Evolutionary conservation across 441 rosid genomes (phyloP), one percentile per base, ranked within the genome.

Genomic region (Eruca vesicaria): DNA sequence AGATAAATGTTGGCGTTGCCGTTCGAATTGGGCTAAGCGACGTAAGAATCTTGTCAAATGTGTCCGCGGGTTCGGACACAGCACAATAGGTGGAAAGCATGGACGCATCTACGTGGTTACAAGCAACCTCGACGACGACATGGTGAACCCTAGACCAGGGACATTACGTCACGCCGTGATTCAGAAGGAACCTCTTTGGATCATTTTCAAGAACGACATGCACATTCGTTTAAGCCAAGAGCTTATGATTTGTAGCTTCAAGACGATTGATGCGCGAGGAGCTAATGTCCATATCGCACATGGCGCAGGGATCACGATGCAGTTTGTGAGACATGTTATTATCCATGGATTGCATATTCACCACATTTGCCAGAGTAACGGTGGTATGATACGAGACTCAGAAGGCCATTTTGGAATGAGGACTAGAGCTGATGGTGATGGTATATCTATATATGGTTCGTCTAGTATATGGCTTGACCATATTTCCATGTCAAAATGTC

Each of bases 1-100:
- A 9, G 89, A 85, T 53, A 63, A 80, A 55, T 87, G 91, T 74
- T 85, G 87, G 89, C 74, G 87, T 18, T 85, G 91, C 79, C 62
- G 16, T 28, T 0, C 50, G 0, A 16, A 81, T 55, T 85, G 89
- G 88, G 82, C 84, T 1, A 38, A 21, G 26, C 19, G 82, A 29
- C 81, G 89, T n/a, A 65, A 80, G 72, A 75, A 21, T 57, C 78
- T 85, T 3, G 82, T 74, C 1, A 28, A 66, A 4, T 85, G 89
- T 31, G 84, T 36, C 14, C 81, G 80, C 0, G 91, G 89, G 9
- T 87, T 87, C 21, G 85, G 86, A 15, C 84, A 81, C 69, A 67
- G 19, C 6, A 87, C 87, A n/a, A 74, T 28, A 1, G 87, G 91
- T 41, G 89, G 91, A 23, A 45, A 55, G 32, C 15, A 0, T 0